Evolutionary conservation across 2,329 filamentous ascomycete genomes (phyloP), one percentile per base, ranked within the genome.

Genomic region (Plectosphaerella sp.): DNA sequence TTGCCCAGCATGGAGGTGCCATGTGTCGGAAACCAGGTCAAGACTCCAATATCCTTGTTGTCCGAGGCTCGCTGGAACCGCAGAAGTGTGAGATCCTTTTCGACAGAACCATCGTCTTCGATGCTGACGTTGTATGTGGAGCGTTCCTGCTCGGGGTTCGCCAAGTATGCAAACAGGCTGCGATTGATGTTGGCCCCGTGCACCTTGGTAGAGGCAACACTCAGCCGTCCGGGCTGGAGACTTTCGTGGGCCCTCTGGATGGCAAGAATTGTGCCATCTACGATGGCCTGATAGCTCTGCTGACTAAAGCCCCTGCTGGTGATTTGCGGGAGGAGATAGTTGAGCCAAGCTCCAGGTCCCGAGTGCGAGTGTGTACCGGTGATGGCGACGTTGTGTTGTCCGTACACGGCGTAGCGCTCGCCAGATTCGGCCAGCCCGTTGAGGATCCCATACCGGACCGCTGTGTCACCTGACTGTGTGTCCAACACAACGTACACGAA

Each of bases 1-100:
- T 96, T 96, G 48, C 88, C 88, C 49, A 91, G 83, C 76, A 96
- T 85, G 2, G 90, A 95, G 0, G 92, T 97, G 37, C 91, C 91
- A 67, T 97, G 92, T 0, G 92, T 90, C 2, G 92, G 83, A 65
- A 93, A 96, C 88, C 91, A 97, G 14, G 89, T 93, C 56, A 97
- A 69, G 4, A 94, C 74, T n/a, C 89, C 91, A 37, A 90, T 82
- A 49, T 85, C 85, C 68, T 88, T 89, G 50, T 80, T 78, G 62
- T 93, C 88, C 1, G 80, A 84, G 2, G 81, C 80, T 39, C 88
- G 78, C 57, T 84, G 82, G 61, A 96, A 91, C 55, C 82, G 84
- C 50, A 96, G 73, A 47, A 95, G 73, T 0, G 88, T 92, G 76
- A 96, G 75, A 9, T 83, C 83, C 68, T 90, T 95, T 62, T 95